Conservation (phyloP, 805 yeast genomes). For the Cyberlindnera saturnus region DNA sequence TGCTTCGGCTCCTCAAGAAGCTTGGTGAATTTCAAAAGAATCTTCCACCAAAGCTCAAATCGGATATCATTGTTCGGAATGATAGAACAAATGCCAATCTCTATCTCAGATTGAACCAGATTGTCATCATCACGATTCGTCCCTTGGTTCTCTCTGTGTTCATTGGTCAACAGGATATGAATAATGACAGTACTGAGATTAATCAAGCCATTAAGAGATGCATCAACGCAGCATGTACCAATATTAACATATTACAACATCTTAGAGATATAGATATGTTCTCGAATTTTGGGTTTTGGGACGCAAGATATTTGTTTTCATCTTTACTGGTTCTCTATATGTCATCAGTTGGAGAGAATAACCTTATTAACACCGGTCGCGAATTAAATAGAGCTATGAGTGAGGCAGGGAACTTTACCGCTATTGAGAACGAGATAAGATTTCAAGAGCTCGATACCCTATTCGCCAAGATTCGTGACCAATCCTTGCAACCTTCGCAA, state of each 20-base stretch:
- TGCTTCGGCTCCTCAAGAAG: conserved; percentile 18
- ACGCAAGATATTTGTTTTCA: conserved; percentile 32
- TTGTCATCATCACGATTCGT: conserved; percentile 30
- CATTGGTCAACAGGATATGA: conserved; percentile 22
- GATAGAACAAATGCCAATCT: conserved; percentile 28
- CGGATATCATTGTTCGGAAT: conserved; percentile 12
- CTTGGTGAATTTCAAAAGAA: conserved; percentile 21
- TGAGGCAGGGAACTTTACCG: conserved; percentile 26
- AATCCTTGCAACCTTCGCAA: conserved; percentile 1
- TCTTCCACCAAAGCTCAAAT: conserved; percentile 16
- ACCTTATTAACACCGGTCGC: conserved; percentile 18
- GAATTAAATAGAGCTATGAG: conserved; percentile 23
- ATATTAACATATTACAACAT: conserved; percentile 24
- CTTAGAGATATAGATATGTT: conserved; percentile 25
- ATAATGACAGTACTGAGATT: conserved; percentile 17
- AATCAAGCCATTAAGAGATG: conserved; percentile 25
- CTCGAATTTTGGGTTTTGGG: conserved; percentile 35
- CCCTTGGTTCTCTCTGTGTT: conserved; percentile 30
- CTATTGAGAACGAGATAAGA: conserved; percentile 25
- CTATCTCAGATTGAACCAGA: conserved; percentile 30
- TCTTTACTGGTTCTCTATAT: conserved; percentile 28
- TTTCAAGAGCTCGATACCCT: conserved; percentile 22
- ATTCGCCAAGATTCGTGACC: conserved; percentile 12
- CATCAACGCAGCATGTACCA: conserved; percentile 27
- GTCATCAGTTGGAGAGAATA: conserved; percentile 18